Evolutionary conservation across 2,329 filamentous ascomycete species (phyloP).

Genomic region (Xylariaceae sp.): DNA sequence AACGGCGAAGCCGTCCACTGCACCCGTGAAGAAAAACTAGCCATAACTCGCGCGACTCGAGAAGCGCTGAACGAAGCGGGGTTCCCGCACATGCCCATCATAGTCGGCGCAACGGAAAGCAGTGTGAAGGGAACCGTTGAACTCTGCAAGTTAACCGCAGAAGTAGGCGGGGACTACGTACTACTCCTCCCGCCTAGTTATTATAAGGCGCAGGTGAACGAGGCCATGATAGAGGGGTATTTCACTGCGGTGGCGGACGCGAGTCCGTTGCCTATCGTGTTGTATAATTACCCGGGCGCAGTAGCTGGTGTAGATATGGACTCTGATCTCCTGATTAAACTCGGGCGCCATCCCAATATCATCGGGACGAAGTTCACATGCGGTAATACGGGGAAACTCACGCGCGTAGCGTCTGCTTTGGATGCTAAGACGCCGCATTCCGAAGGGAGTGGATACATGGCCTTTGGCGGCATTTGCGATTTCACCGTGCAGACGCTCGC

Average conservation of each 20-base stretch:
- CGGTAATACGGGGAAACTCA: slow-evolving; percentile 84
- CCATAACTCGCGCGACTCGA: slow-evolving; percentile 70
- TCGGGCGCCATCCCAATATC: slow-evolving; percentile 77
- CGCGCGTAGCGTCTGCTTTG: slow-evolving; percentile 68
- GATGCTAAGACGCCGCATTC: slow-evolving; percentile 61
- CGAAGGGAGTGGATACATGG: slow-evolving; percentile 67
- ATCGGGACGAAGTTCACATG: slow-evolving; percentile 89
- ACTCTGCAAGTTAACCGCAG: slow-evolving; percentile 59
- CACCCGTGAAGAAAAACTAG: slow-evolving; percentile 67
- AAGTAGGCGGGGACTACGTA: slow-evolving; percentile 72
- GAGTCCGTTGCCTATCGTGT: slow-evolving; percentile 69
- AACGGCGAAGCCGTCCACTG: slow-evolving; percentile 88
- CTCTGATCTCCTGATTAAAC: slow-evolving; percentile 75
- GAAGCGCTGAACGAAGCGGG: slow-evolving; percentile 78
- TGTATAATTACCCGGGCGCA: slow-evolving; percentile 90
- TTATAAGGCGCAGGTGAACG: slow-evolving; percentile 71
- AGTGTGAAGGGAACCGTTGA: slow-evolving; percentile 76
- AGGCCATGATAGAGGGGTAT: slow-evolving; percentile 66
- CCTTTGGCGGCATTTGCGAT: slow-evolving; percentile 81
- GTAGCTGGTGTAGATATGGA: slow-evolving; percentile 86
- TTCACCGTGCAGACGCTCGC: slow-evolving; percentile 78
- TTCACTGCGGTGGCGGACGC: slow-evolving; percentile 69
- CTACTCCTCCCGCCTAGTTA: slow-evolving; percentile 77
- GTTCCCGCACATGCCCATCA: slow-evolving; percentile 69
- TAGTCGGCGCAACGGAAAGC: slow-evolving; percentile 76